Base-by-base conservation (phyloP, 176 grass and related monocot species). In the Lolium multiflorum region DNA sequence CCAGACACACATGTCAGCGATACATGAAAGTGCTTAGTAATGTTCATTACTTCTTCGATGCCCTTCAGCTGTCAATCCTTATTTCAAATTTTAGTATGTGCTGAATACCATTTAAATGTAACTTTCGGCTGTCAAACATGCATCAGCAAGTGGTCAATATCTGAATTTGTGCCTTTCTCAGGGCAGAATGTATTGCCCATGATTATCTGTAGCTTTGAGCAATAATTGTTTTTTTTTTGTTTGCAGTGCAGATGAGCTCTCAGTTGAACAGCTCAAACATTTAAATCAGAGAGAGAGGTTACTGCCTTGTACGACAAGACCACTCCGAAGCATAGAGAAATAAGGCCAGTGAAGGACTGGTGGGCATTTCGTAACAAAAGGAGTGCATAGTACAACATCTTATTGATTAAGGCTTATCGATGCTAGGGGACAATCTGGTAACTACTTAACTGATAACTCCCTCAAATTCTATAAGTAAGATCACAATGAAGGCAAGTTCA, bases 141-240 rank as follows among this genome's bases (percentile, higher is more conserved):
- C 16, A 37, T 68, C 35, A 68, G 16, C 15, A 68, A 38, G 64
- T 68, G 3, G 38, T 16, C 20, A 47, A 22, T 72, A 44, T 72
- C 43, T 72, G 5, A 72, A 47, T 72, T n/a, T 21, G 9, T 44
- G 39, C 17, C 68, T 71, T 71, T 41, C 9, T 71, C 1, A 20
- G 18, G 18, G 21, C 38, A 44, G 68, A 9, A 71, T 18, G 17
- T 10, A 44, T 4, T 71, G 38, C 38, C 4, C 68, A 44, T 71
- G n/a, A 43, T 31, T 21, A 71, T 46, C 70, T 73, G 24, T 72
- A 72, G 39, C 69, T 22, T 71, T 46, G 69, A 47, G 41, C 11
- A 72, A 63, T 63, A 47, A 41, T 72, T 72, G 47, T n/a, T n/a
- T n/a, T n/a, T 44, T 44, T 71, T 61, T 6, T 71, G 41, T 72